A percentile compares a stretch with the other conserved stretches of the same genome.
Evolutionary conservation across 257 asterid genomes (phyloP).

Genomic region (Solanum peruvianum): DNA sequence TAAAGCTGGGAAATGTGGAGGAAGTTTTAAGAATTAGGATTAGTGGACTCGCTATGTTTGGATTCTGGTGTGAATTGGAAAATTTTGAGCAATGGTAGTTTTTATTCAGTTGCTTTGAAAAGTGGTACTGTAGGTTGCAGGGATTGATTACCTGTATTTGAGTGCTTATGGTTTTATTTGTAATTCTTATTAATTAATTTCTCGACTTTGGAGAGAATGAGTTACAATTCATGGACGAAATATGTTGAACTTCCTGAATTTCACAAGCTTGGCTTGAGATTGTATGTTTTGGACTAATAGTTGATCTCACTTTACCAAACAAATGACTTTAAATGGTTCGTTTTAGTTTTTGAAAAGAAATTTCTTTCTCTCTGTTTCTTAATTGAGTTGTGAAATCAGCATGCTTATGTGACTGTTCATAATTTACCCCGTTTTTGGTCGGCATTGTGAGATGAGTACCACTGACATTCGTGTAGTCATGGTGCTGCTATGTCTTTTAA

Average conservation of each 20-base stretch:
- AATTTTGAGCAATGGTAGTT: not conserved
- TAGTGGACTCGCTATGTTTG: not conserved
- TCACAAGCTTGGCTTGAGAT: not conserved
- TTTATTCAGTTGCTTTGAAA: not conserved
- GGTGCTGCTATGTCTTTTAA: not conserved
- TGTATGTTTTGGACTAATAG: not conserved
- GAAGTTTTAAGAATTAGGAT: not conserved
- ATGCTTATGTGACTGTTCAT: not conserved
- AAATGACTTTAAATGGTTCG: not conserved
- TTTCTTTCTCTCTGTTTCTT: not conserved
- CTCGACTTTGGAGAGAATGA: not conserved
- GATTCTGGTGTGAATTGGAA: not conserved
- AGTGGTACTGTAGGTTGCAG: not conserved
- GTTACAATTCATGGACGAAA: not conserved
- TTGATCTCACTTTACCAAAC: not conserved
- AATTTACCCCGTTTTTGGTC: not conserved
- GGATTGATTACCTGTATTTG: not conserved
- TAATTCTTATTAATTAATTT: not conserved
- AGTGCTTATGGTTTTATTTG: not conserved
- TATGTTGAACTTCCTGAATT: not conserved
- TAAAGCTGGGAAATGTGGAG: not conserved
- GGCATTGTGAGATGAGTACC: not conserved
- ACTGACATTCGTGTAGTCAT: not conserved
- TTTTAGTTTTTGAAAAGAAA: not conserved
- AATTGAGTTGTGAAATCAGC: not conserved